Evolutionary conservation across 306 rosid genomes (phyloP), one percentile per base, ranked within the genome.

Genomic region (Bauhinia variegata): DNA sequence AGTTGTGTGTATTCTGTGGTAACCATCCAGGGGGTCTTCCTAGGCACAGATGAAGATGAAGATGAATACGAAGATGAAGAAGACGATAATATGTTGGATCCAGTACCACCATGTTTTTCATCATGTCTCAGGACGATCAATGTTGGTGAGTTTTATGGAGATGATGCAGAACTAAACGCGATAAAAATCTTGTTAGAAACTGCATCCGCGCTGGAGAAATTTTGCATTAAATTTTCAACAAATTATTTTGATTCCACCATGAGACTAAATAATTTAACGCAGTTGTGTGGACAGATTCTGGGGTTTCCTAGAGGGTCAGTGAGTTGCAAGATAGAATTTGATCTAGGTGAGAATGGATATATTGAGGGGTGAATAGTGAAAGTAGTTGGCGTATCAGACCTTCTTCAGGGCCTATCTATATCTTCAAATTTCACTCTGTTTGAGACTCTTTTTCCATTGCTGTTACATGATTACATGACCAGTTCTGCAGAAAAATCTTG

Each of bases 61-160:
- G 28, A 23, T 2, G 28, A 23, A 23, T 1, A 23, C 28, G 28
- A 23, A 2, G 28, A 23, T 23, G 28, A 23, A 23, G 28, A 23
- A 23, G 28, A 23, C 28, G 28, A 23, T 23, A 2, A 23, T 23
- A 23, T 10, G 7, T 54, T 54, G 32, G 59, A 54, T 54, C 59
- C 38, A 1, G 8, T 54, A 15, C 59, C 59, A 19, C 8, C 34
- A 54, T 54, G 59, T 11, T 54, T 54, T 13, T 28, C 12, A 10
- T 28, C 59, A 23, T 15, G 28, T 34, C 59, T 54, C 33, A 54
- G 28, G 59, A 54, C 59, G 7, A 54, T 30, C 31, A 33, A 54
- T 18, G 28, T 54, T 14, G 12, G 9, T 54, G 13, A 11, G 11
- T 23, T 54, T 19, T 54, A 23, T 54, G 59, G 59, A 54, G 11